Evolutionary conservation across 176 grass and related monocot genomes (phyloP).

Genomic region (Ensete ventricosum): DNA sequence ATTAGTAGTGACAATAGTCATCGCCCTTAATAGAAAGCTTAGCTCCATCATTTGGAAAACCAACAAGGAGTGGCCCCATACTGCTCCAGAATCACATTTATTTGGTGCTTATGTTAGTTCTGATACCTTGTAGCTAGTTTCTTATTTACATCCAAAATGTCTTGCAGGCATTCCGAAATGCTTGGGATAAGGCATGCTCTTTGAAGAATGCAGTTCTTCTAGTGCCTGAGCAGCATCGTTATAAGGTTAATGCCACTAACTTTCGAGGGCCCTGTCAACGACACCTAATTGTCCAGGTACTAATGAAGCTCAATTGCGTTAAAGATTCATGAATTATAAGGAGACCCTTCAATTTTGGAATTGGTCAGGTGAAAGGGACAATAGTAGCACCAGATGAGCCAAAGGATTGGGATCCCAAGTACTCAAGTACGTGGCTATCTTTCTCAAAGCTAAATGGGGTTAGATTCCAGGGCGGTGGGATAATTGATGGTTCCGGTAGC

Average conservation of each 20-base stretch:
- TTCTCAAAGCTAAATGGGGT: slow-evolving; percentile 57
- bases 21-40: too few species aligned
- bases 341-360: too few species aligned
- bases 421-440: slow-evolving; percentile 50
- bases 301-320: neutral
- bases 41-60: neutral
- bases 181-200: slow-evolving; percentile 71
- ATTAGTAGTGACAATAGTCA: too few species aligned
- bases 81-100: neutral
- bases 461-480: slow-evolving; percentile 63
- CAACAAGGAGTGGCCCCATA: neutral
- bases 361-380: slow-evolving; percentile 55
- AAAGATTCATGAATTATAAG: too few species aligned
- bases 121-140: neutral
- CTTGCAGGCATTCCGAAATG: slow-evolving; percentile 47
- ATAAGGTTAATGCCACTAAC: slow-evolving; percentile 48
- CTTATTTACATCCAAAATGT: neutral
- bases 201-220: slow-evolving; percentile 64
- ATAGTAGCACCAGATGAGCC: slow-evolving; percentile 81
- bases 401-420: slow-evolving; percentile 52
- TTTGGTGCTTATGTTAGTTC: neutral
- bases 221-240: slow-evolving; percentile 37
- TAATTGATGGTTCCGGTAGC: slow-evolving; percentile 85
- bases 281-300: slow-evolving; percentile 55
- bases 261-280: slow-evolving; percentile 66